These are phyloP conservation scores for Carex cristatella DNA, from an alignment of 176 grass and related monocot species.

Conservation along the genomic window DNA sequence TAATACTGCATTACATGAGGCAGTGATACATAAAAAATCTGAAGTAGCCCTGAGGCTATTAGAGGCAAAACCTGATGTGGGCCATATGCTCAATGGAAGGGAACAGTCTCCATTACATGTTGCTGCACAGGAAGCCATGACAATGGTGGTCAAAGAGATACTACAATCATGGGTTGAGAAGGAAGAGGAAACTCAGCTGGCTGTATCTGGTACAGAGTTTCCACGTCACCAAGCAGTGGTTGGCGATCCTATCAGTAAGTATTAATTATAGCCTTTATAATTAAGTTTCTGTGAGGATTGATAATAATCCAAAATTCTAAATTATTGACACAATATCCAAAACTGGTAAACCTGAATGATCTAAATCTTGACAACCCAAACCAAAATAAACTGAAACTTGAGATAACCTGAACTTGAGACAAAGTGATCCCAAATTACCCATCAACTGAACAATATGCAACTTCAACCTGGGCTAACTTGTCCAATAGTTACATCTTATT, in stretches of 20 bases:
- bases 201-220: neutral
- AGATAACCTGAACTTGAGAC: neutral
- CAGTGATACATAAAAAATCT: conserved; percentile 10
- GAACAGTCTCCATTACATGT: conserved; percentile 57
- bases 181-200: neutral
- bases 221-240: too few species aligned
- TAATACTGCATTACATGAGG: conserved; percentile 59
- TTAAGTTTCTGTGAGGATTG: neutral
- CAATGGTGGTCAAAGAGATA: conserved; percentile 34
- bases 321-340: neutral
- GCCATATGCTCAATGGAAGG: conserved; percentile 29
- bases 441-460: neutral
- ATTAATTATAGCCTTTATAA: neutral
- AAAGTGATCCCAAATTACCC: neutral
- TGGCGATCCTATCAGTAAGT: too few species aligned
- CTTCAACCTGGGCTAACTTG: neutral
- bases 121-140: conserved; percentile 49
- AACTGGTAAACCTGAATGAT: neutral
- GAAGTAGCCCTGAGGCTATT: conserved; percentile 42
- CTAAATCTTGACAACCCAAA: neutral
- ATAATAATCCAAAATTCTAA: neutral
- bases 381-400: neutral
- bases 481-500: neutral
- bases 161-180: conserved; percentile 24
- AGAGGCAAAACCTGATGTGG: conserved; percentile 17